A percentile compares a stretch with the other conserved stretches of the same genome.
Evolutionary conservation across 176 grass and related monocot genomes (phyloP).

Genomic region (Triticum timopheevii): DNA sequence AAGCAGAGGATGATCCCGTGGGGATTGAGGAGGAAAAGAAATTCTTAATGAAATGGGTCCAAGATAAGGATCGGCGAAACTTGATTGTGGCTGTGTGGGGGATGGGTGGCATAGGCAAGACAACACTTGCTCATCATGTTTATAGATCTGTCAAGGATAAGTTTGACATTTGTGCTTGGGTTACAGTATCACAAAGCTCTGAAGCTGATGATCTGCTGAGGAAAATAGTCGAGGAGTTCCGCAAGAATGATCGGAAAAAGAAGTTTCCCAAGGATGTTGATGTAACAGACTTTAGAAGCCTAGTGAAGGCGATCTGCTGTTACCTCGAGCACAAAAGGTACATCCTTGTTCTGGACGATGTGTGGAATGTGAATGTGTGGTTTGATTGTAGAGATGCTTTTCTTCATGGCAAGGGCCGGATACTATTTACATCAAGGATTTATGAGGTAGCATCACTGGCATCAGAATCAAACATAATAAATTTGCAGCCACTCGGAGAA

Average conservation of each 20-base stretch:
- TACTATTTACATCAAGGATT: constrained; percentile 20
- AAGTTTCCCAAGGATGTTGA: background rate
- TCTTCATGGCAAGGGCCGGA: background rate
- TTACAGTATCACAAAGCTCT: constrained; percentile 16
- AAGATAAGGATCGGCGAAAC: background rate
- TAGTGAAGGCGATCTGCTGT: background rate
- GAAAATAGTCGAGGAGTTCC: background rate
- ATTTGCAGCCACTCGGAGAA: constrained; percentile 19
- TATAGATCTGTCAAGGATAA: background rate
- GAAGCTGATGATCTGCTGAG: background rate
- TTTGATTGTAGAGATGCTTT: constrained; percentile 20
- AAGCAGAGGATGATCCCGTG: background rate
- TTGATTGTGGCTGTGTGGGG: constrained; percentile 3
- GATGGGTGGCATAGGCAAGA: constrained; percentile 14
- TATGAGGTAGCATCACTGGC: constrained; percentile 3
- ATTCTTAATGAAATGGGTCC: background rate
- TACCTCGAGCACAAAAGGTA: constrained; percentile 12
- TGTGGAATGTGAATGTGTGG: constrained; percentile 14
- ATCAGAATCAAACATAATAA: background rate
- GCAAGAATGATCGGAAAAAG: background rate
- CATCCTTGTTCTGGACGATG: constrained; percentile 20
- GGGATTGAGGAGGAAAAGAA: background rate
- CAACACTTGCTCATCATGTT: constrained; percentile 11
- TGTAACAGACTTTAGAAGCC: background rate
- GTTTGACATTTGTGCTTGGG: constrained; percentile 20